Conservation (phyloP, 768 basidiomycete species). For the Auricularia heimuer region DNA sequence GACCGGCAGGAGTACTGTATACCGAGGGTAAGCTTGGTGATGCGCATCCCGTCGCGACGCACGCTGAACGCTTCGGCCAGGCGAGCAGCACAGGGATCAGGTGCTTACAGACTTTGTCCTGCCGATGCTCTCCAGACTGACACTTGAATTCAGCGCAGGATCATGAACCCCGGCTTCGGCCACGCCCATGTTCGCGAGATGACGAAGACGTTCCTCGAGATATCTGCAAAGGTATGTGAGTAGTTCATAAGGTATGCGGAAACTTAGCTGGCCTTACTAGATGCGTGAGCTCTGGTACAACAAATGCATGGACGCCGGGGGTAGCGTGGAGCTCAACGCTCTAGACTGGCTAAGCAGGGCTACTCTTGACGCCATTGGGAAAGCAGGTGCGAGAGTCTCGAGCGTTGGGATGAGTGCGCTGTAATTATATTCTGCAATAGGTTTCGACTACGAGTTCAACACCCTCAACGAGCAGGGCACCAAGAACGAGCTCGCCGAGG, state of each 20-base stretch:
- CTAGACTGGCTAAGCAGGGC: slow-evolving; percentile 23
- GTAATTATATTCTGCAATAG: slow-evolving; percentile 13
- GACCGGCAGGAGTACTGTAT: background rate
- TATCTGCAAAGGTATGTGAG: slow-evolving; percentile 35
- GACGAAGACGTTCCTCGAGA: slow-evolving; percentile 46
- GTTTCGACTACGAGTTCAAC: slow-evolving; percentile 32
- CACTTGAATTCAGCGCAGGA: background rate
- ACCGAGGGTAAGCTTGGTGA: background rate
- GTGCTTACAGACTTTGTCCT: background rate
- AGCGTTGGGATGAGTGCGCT: background rate
- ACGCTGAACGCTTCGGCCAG: slow-evolving; percentile 16
- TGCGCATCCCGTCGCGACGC: background rate
- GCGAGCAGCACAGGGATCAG: background rate
- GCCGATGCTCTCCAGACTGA: background rate
- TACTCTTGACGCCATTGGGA: slow-evolving; percentile 17
- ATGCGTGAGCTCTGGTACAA: slow-evolving; percentile 15
- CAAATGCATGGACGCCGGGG: background rate
- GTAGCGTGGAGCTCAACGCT: slow-evolving; percentile 21
- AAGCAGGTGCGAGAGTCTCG: slow-evolving; percentile 11
- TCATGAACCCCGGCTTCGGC: slow-evolving; percentile 57
- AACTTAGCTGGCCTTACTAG: slow-evolving; percentile 2
- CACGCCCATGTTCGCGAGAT: slow-evolving; percentile 46
- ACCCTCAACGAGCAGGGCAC: slow-evolving; percentile 17
- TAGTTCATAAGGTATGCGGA: too few species aligned
- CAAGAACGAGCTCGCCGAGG: slow-evolving; percentile 24